Evolutionary conservation across 2,329 filamentous ascomycete genomes (phyloP).

Genomic region (Fusarium proliferatum): DNA sequence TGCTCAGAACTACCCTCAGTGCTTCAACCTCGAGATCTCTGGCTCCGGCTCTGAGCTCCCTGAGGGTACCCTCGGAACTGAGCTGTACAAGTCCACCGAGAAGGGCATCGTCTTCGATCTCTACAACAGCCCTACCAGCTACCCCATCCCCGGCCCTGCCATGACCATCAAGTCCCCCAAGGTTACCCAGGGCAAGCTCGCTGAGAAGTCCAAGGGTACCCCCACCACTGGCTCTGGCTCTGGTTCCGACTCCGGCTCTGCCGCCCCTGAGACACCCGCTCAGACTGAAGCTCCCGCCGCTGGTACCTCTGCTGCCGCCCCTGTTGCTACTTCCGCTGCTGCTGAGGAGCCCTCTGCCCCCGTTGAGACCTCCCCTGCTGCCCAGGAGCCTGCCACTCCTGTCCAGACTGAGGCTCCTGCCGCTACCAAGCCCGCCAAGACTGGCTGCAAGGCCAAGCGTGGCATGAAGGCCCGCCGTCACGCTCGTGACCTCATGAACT

Average conservation of each 20-base stretch:
- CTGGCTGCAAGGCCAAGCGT: conserved; percentile 37
- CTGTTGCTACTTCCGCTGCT: conserved; percentile 16
- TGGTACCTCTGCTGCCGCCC: conserved; percentile 12
- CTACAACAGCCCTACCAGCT: conserved; percentile 43
- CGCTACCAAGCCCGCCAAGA: conserved; percentile 30
- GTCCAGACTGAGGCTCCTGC: conserved; percentile 24
- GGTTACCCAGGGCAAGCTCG: conserved; percentile 35
- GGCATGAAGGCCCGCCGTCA: conserved; percentile 40
- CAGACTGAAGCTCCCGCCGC: conserved; percentile 4
- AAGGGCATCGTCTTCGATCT: conserved; percentile 51
- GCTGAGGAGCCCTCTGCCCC: conserved; percentile 6
- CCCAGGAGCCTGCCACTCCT: conserved; percentile 11
- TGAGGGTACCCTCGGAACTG: conserved; percentile 48
- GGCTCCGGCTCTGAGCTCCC: conserved; percentile 54
- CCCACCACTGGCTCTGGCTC: conserved; percentile 18
- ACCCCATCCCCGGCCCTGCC: conserved; percentile 47
- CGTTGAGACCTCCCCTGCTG: conserved; percentile 1
- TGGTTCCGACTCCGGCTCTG: not conserved
- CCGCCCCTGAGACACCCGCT: not conserved
- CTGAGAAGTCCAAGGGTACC: conserved; percentile 21
- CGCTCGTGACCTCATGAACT: conserved; percentile 38
- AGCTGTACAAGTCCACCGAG: conserved; percentile 48
- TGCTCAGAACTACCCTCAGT: conserved; percentile 65
- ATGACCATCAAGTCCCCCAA: conserved; percentile 36
- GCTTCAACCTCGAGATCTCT: conserved; percentile 60